These are phyloP conservation scores for Cladobotryum protrusum DNA, from an alignment of 2,329 filamentous ascomycete species.

Conservation along the genomic window DNA sequence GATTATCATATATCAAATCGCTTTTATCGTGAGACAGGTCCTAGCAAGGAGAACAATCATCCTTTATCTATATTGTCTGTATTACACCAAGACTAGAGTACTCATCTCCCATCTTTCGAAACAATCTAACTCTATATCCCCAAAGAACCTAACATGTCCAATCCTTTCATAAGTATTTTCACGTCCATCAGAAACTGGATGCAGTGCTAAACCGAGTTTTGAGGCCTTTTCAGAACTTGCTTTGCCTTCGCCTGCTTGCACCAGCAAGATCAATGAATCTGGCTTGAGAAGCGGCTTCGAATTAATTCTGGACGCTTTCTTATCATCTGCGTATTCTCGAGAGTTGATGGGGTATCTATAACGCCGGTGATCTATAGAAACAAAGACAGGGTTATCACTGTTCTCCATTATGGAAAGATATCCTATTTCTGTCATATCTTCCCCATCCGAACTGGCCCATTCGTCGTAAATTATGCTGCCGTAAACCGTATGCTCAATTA, in stretches of 20 bases:
- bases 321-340: not conserved
- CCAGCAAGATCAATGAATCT: not conserved
- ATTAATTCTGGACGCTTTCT: not conserved
- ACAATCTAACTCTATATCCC: no score
- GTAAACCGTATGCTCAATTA: not conserved
- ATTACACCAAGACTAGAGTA: no score
- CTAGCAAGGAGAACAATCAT: no score
- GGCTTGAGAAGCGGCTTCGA: not conserved
- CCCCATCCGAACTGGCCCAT: not conserved
- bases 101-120: no score
- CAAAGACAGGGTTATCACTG: not conserved
- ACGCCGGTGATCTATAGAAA: not conserved
- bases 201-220: not conserved
- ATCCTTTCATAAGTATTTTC: not conserved
- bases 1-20: no score
- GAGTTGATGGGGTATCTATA: not conserved
- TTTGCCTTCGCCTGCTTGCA: not conserved
- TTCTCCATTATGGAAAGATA: not conserved
- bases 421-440: not conserved
- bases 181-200: not conserved
- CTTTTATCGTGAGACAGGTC: no score
- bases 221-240: not conserved
- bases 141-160: not conserved
- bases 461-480: not conserved
- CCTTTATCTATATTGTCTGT: no score